phyloP scores from a whole-genome alignment of 2,329 filamentous ascomycete species.

The Cyanodermella asteris region DNA sequence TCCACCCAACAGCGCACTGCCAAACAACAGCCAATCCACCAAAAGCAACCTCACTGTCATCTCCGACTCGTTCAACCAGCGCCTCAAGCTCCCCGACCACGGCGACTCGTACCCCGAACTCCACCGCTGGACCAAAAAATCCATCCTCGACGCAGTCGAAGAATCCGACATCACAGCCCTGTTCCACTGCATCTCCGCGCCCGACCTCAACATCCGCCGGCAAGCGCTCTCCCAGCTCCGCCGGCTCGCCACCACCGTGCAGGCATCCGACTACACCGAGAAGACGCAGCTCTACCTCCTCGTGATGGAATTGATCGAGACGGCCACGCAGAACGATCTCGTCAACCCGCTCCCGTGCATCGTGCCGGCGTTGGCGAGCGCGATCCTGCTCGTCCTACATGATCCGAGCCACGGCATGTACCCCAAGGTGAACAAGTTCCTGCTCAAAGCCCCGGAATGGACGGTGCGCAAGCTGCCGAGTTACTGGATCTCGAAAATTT shows the following conservation, averaged over 20 bases:
- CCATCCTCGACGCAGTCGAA: constrained; percentile 56
- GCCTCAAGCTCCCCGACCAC: constrained; percentile 10
- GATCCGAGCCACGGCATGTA: constrained; percentile 69
- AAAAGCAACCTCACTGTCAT: too few species aligned
- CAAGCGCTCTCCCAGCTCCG: constrained; percentile 52
- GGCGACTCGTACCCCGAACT: constrained; percentile 23
- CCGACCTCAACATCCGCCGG: constrained; percentile 51
- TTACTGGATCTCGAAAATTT: constrained; percentile 45
- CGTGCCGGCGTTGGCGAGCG: constrained; percentile 52
- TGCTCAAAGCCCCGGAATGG: constrained; percentile 62
- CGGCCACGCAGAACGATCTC: constrained; percentile 34
- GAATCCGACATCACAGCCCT: constrained; percentile 51
- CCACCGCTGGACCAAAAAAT: constrained; percentile 49
- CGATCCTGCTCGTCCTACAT: constrained; percentile 45
- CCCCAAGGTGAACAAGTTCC: constrained; percentile 63
- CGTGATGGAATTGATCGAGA: constrained; percentile 60
- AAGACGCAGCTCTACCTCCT: constrained; percentile 61
- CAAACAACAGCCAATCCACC: too few species aligned
- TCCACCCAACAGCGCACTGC: too few species aligned
- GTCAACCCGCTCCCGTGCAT: constrained; percentile 45
- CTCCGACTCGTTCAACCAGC: too few species aligned
- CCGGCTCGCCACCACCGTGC: constrained; percentile 14
- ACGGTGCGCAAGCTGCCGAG: constrained; percentile 31
- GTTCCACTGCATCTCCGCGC: constrained; percentile 53
- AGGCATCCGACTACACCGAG: constrained; percentile 50